A percentile compares a stretch with the other conserved stretches of the same genome.
phyloP scores from a whole-genome alignment of 208 protist genomes.

The Trypanosoma cruzi region DNA sequence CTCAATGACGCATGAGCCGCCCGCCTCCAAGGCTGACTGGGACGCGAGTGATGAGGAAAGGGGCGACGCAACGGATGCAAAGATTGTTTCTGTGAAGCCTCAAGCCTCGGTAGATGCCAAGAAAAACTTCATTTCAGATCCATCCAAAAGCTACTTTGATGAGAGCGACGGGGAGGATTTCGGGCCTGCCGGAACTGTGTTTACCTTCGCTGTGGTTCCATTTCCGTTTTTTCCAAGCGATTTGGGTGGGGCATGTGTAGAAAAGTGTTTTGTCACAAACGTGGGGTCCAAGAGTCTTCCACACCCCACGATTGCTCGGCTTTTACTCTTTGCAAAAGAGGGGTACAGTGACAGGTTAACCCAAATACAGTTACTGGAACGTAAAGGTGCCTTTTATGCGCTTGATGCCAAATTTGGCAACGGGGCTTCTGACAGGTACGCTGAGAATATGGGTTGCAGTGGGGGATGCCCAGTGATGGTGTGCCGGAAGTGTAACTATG shows the following conservation, averaged over 20 bases:
- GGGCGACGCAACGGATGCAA: not conserved
- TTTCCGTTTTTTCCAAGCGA: conserved; percentile 50
- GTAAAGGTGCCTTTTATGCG: conserved; percentile 76
- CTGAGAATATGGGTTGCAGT: conserved; percentile 23
- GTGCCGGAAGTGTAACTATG: conserved; percentile 78
- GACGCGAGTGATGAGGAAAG: conserved; percentile 15
- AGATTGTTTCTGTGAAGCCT: not conserved
- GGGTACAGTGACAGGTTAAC: conserved; percentile 27
- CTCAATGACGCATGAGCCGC: not conserved
- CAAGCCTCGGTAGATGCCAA: not conserved
- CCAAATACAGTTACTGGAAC: conserved; percentile 31
- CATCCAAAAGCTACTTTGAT: conserved; percentile 45
- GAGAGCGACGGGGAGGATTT: conserved; percentile 44
- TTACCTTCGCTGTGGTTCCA: conserved; percentile 44
- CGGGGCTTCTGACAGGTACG: conserved; percentile 52
- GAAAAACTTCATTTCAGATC: not conserved
- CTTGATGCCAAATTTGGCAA: conserved; percentile 53
- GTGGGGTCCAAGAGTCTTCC: conserved; percentile 17
- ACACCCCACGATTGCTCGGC: conserved; percentile 44
- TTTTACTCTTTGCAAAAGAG: conserved; percentile 39
- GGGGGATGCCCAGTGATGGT: conserved; percentile 77
- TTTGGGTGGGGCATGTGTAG: conserved; percentile 37
- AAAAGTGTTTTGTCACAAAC: conserved; percentile 74
- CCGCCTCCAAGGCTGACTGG: conserved; percentile 25
- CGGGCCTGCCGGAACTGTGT: not conserved